A percentile compares a stretch with the other conserved stretches of the same genome.
Conservation (phyloP, 176 grass and related monocot species). For the Tillandsia leiboldiana region DNA sequence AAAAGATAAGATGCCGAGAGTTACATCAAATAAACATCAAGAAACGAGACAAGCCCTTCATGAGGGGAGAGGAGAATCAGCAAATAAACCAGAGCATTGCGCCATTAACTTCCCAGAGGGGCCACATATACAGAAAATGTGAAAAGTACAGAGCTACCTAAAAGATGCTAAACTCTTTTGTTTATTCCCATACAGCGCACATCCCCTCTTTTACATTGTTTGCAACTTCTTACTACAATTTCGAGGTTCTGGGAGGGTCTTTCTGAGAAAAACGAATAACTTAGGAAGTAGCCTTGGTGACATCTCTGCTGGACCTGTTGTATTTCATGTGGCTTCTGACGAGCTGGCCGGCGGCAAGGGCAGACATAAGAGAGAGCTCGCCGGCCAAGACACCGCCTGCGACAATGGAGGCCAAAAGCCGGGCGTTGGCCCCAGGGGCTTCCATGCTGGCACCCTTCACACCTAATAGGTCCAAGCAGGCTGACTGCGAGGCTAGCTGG, state of each 20-base stretch:
- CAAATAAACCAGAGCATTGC: no score
- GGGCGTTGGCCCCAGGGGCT: constrained; percentile 48
- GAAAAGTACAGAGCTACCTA: no score
- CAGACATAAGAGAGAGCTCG: constrained; percentile 69
- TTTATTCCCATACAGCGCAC: no score
- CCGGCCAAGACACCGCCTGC: constrained; percentile 63
- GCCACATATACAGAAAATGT: no score
- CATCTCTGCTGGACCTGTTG: constrained; percentile 61
- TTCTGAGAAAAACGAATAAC: background rate
- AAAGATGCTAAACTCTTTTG: no score
- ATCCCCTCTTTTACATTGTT: background rate
- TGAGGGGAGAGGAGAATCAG: no score
- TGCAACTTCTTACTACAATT: background rate
- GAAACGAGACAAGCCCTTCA: no score
- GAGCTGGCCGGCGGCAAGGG: constrained; percentile 59
- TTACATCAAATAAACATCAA: no score
- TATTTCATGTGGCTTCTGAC: constrained; percentile 86
- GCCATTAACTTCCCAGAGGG: no score
- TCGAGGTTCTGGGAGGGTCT: background rate
- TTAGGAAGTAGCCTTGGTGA: constrained; percentile 26
- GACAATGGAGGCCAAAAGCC: constrained; percentile 52
- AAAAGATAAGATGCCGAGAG: no score
- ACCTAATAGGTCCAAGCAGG: constrained; percentile 64
- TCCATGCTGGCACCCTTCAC: constrained; percentile 46
- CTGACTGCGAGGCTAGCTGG: constrained; percentile 52